Base-by-base conservation (phyloP, 73 alveolate genomes). In the Symbiodinium natans region DNA sequence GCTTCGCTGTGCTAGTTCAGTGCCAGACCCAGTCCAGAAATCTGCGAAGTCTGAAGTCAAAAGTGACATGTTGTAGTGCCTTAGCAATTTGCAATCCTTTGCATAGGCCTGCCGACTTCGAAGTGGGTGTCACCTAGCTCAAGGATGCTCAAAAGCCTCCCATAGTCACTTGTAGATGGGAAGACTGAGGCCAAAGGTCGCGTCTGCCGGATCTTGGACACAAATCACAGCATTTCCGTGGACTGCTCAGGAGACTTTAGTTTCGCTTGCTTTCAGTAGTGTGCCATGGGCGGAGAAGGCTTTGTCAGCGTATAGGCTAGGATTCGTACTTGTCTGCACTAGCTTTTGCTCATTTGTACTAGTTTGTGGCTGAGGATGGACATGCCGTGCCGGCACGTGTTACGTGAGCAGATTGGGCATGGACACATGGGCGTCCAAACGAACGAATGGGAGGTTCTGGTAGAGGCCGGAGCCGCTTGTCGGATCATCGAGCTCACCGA, bases 171-270 rank as follows among this genome's bases (percentile, higher is more conserved):
- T 8, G 23, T 10, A 48, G 63, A 48, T 48, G 63, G 8, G 77
- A 59, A 59, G 31, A 13, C 89, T 82, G 59, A 82, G 89, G 92
- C 97, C 56, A 90, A 90, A 34, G 97, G 97, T n/a, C 97, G 97
- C 2, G 97, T 90, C n/a, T 90, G 97, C 34, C 97, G 88, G 52
- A 71, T 90, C 41, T 77, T 90, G 88, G 89, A 90, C 33, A 17
- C 36, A 29, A 75, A 90, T 15, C 43, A 29, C 1, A 63, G 80
- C 36, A 5, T 19, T 0, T 6, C 80, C 17, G 80, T n/a, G 17
- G 36, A n/a, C 27, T 25, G 40, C 80, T 63, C 80, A 63, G 80
- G 11, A 13, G 71, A 23, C 23, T 52, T 52, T 29, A 52, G 25
- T 7, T 29, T 9, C 71, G 71, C 3, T 4, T 15, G 71, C n/a